Conservation (phyloP, 116 monocot genomes). For the Phalaenopsis hybrid region DNA sequence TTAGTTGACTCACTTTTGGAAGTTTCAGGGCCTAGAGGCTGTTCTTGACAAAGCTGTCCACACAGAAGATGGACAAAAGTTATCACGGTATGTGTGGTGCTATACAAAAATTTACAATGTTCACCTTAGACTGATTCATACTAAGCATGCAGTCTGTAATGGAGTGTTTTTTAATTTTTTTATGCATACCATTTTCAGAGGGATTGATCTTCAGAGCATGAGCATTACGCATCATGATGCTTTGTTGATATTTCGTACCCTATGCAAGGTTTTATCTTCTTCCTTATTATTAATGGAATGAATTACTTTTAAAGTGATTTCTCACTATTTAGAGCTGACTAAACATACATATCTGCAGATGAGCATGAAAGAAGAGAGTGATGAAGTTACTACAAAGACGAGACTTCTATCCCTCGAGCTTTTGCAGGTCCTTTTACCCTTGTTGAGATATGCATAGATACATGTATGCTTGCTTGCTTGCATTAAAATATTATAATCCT, state of each 20-base stretch:
- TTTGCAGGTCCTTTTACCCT: constrained; percentile 52
- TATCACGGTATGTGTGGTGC: constrained; percentile 44
- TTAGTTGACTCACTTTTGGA: not conserved
- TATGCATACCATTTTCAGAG: constrained; percentile 31
- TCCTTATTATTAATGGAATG: constrained; percentile 8
- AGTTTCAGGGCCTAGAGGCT: constrained; percentile 80
- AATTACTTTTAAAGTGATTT: constrained; percentile 3
- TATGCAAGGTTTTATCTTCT: constrained; percentile 76
- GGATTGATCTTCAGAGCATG: constrained; percentile 95
- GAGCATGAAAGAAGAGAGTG: constrained; percentile 95
- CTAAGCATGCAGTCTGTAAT: not conserved
- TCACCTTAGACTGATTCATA: not conserved
- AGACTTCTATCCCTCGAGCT: constrained; percentile 97
- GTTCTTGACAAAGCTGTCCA: constrained; percentile 94
- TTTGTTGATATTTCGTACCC: constrained; percentile 82
- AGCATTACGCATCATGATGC: constrained; percentile 86
- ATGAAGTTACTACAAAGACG: constrained; percentile 83
- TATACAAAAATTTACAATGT: constrained; percentile 1
- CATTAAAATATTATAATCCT: not conserved
- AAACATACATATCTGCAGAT: constrained; percentile 45
- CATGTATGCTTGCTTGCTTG: not conserved
- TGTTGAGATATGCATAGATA: not conserved
- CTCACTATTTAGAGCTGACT: constrained; percentile 1
- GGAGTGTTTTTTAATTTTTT: not conserved
- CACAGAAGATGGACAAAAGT: constrained; percentile 73